Percentiles rank a stretch among this genome's conserved stretches.
phyloP scores from a whole-genome alignment of 2,329 filamentous ascomycete species.

The Diaporthe nobilis region DNA sequence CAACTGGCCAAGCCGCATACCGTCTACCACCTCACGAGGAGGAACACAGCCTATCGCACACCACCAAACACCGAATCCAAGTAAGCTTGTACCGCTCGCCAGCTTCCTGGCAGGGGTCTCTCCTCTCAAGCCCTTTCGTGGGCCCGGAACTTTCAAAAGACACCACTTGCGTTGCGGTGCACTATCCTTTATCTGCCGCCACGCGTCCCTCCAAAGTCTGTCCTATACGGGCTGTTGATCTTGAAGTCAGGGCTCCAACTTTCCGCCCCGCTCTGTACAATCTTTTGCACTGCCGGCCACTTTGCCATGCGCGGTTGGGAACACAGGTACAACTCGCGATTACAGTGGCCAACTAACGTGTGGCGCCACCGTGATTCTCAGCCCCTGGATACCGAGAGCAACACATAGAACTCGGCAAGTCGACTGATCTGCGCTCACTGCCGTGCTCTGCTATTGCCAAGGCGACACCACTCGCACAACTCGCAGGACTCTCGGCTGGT shows the following conservation, averaged over 20 bases:
- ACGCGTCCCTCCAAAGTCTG: conserved; percentile 8
- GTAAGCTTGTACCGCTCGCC: background rate
- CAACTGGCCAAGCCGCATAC: conserved; percentile 17
- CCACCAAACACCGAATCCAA: background rate
- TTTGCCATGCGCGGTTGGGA: conserved; percentile 39
- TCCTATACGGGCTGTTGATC: conserved; percentile 26
- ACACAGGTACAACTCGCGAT: conserved; percentile 24
- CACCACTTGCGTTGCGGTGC: conserved; percentile 1
- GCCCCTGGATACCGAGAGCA: background rate
- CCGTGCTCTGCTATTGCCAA: background rate
- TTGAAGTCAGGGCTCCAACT: conserved; percentile 24
- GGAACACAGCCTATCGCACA: conserved; percentile 12
- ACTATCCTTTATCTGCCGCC: conserved; percentile 21
- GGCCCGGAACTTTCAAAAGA: background rate
- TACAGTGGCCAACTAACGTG: conserved; percentile 31
- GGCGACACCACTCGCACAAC: background rate
- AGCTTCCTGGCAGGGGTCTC: background rate
- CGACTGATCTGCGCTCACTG: background rate
- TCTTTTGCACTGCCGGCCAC: conserved; percentile 32
- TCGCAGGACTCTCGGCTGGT: background rate
- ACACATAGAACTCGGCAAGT: background rate
- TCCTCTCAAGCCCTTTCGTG: background rate
- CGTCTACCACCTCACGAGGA: conserved; percentile 9
- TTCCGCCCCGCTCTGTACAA: conserved; percentile 28
- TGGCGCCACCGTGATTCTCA: conserved; percentile 8